These are phyloP conservation scores for Botryotinia calthae DNA, from an alignment of 2,329 filamentous ascomycete species.

Conservation along the genomic window DNA sequence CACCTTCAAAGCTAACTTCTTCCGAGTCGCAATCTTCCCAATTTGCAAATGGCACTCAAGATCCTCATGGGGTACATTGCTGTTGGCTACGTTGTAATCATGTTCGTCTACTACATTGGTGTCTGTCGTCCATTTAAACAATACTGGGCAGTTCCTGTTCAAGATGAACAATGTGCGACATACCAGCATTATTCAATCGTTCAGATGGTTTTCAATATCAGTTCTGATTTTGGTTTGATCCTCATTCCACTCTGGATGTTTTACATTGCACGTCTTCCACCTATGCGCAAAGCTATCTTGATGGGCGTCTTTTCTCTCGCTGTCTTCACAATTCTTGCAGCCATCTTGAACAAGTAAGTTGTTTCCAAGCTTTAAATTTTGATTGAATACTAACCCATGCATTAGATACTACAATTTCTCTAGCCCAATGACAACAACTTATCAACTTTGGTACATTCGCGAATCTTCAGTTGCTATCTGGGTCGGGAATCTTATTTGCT, in stretches of 20 bases:
- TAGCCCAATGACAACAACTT: constrained; percentile 36
- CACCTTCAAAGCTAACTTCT: neutral
- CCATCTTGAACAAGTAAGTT: constrained; percentile 48
- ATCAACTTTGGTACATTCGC: constrained; percentile 49
- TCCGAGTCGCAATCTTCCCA: constrained; percentile 23
- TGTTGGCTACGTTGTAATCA: constrained; percentile 44
- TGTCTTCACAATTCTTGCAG: constrained; percentile 52
- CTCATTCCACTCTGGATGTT: constrained; percentile 49
- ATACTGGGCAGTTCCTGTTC: constrained; percentile 57
- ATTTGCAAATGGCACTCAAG: constrained; percentile 43
- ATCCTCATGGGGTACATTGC: constrained; percentile 47
- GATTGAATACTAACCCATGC: neutral
- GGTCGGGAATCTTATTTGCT: constrained; percentile 51
- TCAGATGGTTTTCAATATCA: constrained; percentile 57
- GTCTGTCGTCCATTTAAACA: constrained; percentile 53
- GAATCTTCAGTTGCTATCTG: constrained; percentile 51
- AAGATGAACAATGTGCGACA: constrained; percentile 47
- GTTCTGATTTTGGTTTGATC: constrained; percentile 57
- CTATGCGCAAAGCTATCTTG: constrained; percentile 45
- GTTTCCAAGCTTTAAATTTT: neutral
- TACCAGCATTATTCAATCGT: constrained; percentile 56
- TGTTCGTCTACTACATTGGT: constrained; percentile 39
- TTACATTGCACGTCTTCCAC: constrained; percentile 41
- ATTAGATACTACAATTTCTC: constrained; percentile 30
- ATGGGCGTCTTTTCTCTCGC: constrained; percentile 48